Percentiles rank a stretch among this genome's conserved stretches.
These are phyloP conservation scores for Suillus fuscotomentosus DNA, from an alignment of 768 basidiomycete species.

Conservation along the genomic window DNA sequence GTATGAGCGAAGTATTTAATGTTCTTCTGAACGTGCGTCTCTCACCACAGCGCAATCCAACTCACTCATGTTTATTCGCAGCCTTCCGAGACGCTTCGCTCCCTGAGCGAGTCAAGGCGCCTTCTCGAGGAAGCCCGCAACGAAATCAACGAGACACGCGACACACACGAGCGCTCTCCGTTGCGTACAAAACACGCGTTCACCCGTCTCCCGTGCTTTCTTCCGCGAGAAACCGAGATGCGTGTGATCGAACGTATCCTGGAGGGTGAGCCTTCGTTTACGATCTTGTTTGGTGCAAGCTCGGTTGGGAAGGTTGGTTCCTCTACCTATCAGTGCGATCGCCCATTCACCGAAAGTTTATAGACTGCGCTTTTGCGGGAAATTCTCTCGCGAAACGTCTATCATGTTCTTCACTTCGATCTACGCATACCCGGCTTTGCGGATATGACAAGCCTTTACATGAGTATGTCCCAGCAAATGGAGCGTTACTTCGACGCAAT, in stretches of 20 bases:
- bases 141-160: constrained; percentile 69
- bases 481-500: constrained; percentile 76
- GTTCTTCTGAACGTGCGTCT: constrained; percentile 70
- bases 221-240: constrained; percentile 65
- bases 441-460: constrained; percentile 75
- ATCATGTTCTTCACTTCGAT: constrained; percentile 83
- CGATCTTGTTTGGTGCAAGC: constrained; percentile 77
- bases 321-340: not conserved
- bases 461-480: constrained; percentile 77
- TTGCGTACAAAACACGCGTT: constrained; percentile 75
- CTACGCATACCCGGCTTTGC: constrained; percentile 83
- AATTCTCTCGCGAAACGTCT: constrained; percentile 63
- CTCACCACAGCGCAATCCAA: constrained; percentile 10
- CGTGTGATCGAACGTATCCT: constrained; percentile 63
- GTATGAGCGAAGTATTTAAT: constrained; percentile 74
- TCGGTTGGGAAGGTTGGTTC: constrained; percentile 71
- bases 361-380: constrained; percentile 80
- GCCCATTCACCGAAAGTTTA: not conserved
- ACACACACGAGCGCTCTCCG: constrained; percentile 46
- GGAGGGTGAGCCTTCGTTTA: constrained; percentile 73
- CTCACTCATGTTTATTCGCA: constrained; percentile 24
- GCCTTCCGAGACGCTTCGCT: constrained; percentile 79
- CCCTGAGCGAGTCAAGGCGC: constrained; percentile 73
- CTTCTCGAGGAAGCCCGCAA: constrained; percentile 76
- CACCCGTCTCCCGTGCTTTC: constrained; percentile 72